Conservation (phyloP, 2,329 filamentous ascomycete genomes). For the Blumeria graminis region DNA sequence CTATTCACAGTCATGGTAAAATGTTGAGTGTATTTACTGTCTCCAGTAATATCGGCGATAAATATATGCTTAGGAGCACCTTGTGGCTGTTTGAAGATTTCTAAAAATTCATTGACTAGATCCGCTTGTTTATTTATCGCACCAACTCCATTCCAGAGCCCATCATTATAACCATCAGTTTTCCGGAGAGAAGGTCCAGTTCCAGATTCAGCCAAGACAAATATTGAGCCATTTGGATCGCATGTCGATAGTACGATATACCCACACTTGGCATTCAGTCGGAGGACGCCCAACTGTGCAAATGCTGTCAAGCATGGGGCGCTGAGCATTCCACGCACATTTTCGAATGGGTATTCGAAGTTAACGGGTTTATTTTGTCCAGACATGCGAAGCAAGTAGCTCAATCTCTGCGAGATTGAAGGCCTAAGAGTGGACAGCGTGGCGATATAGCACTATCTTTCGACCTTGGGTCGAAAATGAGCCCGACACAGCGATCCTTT, state of each 20-base stretch:
- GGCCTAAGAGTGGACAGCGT: too few species aligned
- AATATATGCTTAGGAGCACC: constrained; percentile 8
- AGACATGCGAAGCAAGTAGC: too few species aligned
- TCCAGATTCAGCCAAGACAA: constrained; percentile 12
- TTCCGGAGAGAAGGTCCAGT: constrained; percentile 9
- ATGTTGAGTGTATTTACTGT: constrained; percentile 18
- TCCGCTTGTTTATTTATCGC: constrained; percentile 4
- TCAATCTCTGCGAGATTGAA: too few species aligned
- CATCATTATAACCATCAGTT: constrained; percentile 11
- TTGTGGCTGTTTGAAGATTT: constrained; percentile 6
- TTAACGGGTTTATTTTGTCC: too few species aligned
- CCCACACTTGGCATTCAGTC: constrained; percentile 22
- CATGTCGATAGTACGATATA: constrained; percentile 18
- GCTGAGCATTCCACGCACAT: neutral
- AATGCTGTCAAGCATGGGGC: constrained; percentile 22
- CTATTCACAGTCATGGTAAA: neutral
- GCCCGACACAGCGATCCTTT: too few species aligned
- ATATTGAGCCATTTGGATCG: constrained; percentile 5
- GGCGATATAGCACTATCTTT: too few species aligned
- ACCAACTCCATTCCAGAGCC: constrained; percentile 12
- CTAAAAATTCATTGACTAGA: constrained; percentile 6
- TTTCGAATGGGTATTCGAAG: too few species aligned
- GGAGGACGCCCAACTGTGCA: constrained; percentile 25
- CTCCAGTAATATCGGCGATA: constrained; percentile 17
- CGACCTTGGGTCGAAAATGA: too few species aligned